A percentile compares a stretch with the other conserved stretches of the same genome.
These are phyloP conservation scores for Eimeria necatrix DNA, from an alignment of 169 alveolate species.

Conservation along the genomic window DNA sequence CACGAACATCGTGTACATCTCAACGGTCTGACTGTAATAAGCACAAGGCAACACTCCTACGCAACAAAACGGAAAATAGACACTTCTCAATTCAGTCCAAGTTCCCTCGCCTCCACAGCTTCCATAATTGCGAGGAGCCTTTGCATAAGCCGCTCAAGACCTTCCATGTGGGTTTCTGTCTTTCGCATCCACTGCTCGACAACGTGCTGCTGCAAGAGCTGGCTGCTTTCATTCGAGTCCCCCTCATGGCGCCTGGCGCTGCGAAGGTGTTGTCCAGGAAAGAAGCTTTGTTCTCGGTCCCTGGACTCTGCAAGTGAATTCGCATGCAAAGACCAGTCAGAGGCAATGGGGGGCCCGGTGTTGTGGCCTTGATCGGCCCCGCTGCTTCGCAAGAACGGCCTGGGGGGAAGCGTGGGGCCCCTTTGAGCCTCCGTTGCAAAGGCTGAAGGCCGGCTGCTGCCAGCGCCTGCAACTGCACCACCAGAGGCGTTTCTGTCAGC, in stretches of 20 bases:
- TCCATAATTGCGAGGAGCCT: neutral
- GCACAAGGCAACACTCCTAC: neutral
- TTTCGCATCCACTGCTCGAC: slow-evolving; percentile 25
- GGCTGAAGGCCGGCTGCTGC: neutral
- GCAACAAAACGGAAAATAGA: neutral
- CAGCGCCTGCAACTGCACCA: no score
- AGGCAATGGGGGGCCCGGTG: no score
- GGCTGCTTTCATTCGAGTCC: neutral
- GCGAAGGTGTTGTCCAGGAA: no score
- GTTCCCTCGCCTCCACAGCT: neutral
- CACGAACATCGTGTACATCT: no score
- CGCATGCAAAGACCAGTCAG: no score
- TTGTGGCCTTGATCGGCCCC: neutral
- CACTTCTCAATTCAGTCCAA: neutral
- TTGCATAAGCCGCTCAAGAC: slow-evolving; percentile 36
- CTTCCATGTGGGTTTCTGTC: neutral
- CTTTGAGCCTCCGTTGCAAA: neutral
- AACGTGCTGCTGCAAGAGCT: neutral
- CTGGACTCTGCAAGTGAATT: no score
- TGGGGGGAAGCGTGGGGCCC: neutral
- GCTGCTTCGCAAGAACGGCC: neutral
- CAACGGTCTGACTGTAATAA: no score
- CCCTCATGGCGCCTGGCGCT: no score
- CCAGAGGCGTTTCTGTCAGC: no score
- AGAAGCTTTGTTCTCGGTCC: no score